Evolutionary conservation across 495 filamentous ascomycete genomes (phyloP), one percentile per base, ranked within the genome.

Genomic region (Neurospora terricola): DNA sequence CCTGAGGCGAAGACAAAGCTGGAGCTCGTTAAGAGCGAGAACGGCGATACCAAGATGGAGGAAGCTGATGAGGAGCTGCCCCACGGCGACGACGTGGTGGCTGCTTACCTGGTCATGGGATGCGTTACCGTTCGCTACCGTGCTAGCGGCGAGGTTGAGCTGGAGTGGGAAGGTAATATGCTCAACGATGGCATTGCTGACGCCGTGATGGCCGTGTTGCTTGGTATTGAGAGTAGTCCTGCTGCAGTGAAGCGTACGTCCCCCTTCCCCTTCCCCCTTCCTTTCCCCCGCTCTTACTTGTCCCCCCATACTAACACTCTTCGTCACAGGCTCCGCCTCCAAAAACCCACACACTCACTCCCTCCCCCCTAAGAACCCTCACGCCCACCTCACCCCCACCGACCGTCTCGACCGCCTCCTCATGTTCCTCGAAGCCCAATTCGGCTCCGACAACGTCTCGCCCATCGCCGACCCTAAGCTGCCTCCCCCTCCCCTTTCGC

Each of bases 101-200:
- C 90, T 34, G 85, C 87, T 18, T 96, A 93, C 76, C 83, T 92
- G 16, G 89, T 99, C 76, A 97, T 99, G 96, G 95, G 93, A 72
- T 96, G 93, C 80, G 89, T 97, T 16, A 88, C 87, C 23, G 89
- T 97, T 27, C 87, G 90, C 54, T 91, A 92, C 78, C 83, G 88
- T 37, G 84, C 80, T 66, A 89, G 86, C 72, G 91, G 94, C 30
- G 91, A 95, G 77, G 88, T 99, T 9, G 94, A 95, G 77, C 82
- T 98, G 2, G 94, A 97, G 79, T 99, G 96, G 96, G 96, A 98
- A 77, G 96, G 95, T 38, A 99, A 97, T 78, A 92, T 97, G 87
- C 89, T 97, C 76, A 99, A 98, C 77, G 96, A 99, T 76, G 93
- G 94, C 38, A 96, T 99, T 76, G 96, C 96, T 8, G 96, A 99